Evolutionary conservation across 768 basidiomycete species (phyloP).

Genomic region (Mycena galericulata): DNA sequence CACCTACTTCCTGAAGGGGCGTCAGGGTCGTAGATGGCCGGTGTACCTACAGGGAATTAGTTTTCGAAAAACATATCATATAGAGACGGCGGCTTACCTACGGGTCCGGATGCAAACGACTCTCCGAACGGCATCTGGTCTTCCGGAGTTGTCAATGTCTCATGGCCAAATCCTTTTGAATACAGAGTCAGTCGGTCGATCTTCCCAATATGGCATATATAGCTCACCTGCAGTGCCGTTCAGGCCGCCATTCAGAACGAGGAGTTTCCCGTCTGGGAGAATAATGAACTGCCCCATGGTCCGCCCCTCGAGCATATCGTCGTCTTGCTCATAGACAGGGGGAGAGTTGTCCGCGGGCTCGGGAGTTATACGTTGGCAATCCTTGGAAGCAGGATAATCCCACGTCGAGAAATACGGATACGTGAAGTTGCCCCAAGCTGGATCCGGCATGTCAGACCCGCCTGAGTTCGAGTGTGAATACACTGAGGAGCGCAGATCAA

Average conservation of each 20-base stretch:
- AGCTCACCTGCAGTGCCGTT: slow-evolving; percentile 85
- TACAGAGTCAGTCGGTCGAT: neutral
- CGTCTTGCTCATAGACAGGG: slow-evolving; percentile 75
- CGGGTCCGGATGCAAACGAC: slow-evolving; percentile 84
- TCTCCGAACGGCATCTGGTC: slow-evolving; percentile 74
- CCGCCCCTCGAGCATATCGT: slow-evolving; percentile 79
- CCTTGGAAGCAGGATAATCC: slow-evolving; percentile 73
- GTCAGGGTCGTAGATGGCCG: slow-evolving; percentile 85
- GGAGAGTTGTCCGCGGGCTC: slow-evolving; percentile 79
- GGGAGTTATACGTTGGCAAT: slow-evolving; percentile 89
- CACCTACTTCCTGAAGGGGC: slow-evolving; percentile 81
- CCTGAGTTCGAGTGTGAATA: neutral
- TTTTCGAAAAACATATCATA: too few relatives aligned
- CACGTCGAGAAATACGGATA: slow-evolving; percentile 81
- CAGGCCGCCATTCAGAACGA: slow-evolving; percentile 84
- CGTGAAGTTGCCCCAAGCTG: slow-evolving; percentile 82
- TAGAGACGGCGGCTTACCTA: too few relatives aligned
- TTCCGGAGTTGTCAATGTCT: slow-evolving; percentile 43
- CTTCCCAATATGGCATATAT: neutral
- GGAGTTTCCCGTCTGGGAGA: slow-evolving; percentile 81
- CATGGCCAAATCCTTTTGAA: slow-evolving; percentile 64
- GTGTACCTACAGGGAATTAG: too few relatives aligned
- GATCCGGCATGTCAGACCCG: slow-evolving; percentile 76
- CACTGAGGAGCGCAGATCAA: too few relatives aligned
- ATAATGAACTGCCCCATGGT: slow-evolving; percentile 95